Base-by-base conservation (phyloP, 2,329 filamentous ascomycete genomes). In the Exophiala sideris region DNA sequence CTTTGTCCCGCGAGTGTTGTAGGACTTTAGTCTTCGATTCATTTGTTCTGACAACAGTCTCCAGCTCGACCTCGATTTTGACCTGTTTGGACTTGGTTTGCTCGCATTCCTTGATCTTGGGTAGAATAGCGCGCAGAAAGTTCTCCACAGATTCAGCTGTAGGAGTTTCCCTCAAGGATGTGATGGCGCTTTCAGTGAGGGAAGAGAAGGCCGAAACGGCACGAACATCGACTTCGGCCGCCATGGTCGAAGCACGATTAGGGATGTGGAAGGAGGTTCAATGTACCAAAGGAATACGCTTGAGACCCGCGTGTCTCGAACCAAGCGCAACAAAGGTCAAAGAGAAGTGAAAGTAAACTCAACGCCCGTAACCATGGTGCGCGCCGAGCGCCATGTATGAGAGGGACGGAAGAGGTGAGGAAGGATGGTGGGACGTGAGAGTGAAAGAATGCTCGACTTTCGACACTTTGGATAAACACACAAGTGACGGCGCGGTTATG, bases 51-150 rank as follows among this genome's bases (percentile, higher is more conserved):
- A 96, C 86, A 14, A 87, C 87, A 71, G 90, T 94, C 70, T 99
- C 94, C 6, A 97, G 81, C 75, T 97, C 91, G 41, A 99, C 94
- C 65, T 96, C 90, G 42, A 89, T 77, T 62, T 89, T 86, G 41
- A 96, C 80, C 74, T 96, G 97, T 61, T 95, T 89, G 8, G 92
- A 86, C 64, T 87, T 89, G 38, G 96, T 75, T 36, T 85, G 81
- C 68, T 96, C 90, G 65, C 83, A 86, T 65, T 96, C 90, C 65
- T 86, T 88, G 34, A 89, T 90, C 70, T 94, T 96, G 29, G 77
- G 75, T 20, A 86, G 81, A 49, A 97, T 82, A 21, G 88, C 86
- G 58, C 83, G 78, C 38, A 99, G 80, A 48, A 99, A 78, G 39
- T 82, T 77, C 54, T 82, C 80, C 61, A 96, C 87, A 21, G 96